phyloP scores from a whole-genome alignment of 164 flowering plant genomes.

The Berberis vulgaris region DNA sequence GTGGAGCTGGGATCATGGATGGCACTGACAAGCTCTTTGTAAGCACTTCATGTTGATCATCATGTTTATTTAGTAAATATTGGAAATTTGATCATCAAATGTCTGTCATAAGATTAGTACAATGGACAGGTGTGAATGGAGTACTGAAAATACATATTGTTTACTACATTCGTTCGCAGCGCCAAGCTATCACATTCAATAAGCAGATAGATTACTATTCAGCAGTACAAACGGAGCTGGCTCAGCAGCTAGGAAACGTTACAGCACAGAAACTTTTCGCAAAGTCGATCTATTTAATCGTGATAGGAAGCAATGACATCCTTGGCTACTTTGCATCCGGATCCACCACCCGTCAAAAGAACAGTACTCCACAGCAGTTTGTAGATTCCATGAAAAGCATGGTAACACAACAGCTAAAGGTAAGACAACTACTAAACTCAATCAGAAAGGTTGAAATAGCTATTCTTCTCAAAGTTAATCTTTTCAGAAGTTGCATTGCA shows the following conservation, averaged over 20 bases:
- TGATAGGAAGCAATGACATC: slow-evolving; percentile 76
- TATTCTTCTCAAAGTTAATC: too few relatives aligned
- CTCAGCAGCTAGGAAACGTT: slow-evolving; percentile 32
- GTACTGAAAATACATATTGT: background rate
- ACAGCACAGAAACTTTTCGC: slow-evolving; percentile 32
- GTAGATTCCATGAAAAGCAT: slow-evolving; percentile 30
- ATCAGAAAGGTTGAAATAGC: too few relatives aligned
- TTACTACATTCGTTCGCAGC: slow-evolving; percentile 14
- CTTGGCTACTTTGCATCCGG: slow-evolving; percentile 30
- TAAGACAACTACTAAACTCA: slow-evolving; percentile 1
- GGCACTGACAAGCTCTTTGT: slow-evolving; percentile 33
- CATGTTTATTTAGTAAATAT: too few relatives aligned
- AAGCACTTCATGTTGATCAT: slow-evolving; percentile 15
- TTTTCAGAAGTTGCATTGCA: too few relatives aligned
- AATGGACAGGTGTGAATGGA: background rate
- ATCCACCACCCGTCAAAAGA: slow-evolving; percentile 15
- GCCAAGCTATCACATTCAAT: slow-evolving; percentile 32
- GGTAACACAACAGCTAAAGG: slow-evolving; percentile 16
- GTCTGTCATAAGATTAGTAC: background rate
- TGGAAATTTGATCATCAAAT: too few relatives aligned
- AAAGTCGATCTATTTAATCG: slow-evolving; percentile 44
- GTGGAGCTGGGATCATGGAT: slow-evolving; percentile 69
- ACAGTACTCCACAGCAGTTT: slow-evolving; percentile 40
- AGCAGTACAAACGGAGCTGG: slow-evolving; percentile 27
- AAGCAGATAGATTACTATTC: slow-evolving; percentile 44